Evolutionary conservation across 176 grass and related monocot genomes (phyloP), one percentile per base, ranked within the genome.

Genomic region (Avena insularis): DNA sequence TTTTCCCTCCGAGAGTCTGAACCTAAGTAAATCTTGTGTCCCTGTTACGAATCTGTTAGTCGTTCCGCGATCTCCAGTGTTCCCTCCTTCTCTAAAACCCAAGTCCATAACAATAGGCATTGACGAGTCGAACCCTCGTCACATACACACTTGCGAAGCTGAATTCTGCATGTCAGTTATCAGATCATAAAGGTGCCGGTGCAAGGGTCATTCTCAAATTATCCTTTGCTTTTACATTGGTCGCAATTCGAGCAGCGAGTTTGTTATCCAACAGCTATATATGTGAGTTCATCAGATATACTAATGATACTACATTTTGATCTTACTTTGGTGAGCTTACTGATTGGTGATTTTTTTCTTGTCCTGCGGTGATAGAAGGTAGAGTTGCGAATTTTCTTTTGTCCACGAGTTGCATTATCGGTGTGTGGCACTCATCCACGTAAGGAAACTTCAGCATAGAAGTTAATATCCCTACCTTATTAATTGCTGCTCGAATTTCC

Each of bases 241-340:
- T 95, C 7, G 65, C 59, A 56, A 89, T 98, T 54, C 90, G 96
- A 78, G 96, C 96, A 80, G 92, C 81, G 63, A 98, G 92, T 87
- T 98, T 98, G 76, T 83, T 95, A 83, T 98, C 96, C 29, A 98
- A 98, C 84, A 98, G 96, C 90, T 98, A 94, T 84, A 98, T 98
- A 92, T 94, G 96, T 98, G 87, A 94, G 93, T 92, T 67, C 4
- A 12, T 81, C 78, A 87, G 80, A 86, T 93, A 62, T 84, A 87
- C 17, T 78, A 82, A 36, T 84, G n/a, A 53, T 29, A 69, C 19
- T 60, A 59, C 35, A 77, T 53, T 69, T 79, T 65, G 14, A 21
- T 76, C 29, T 86, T 78, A 13, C 14, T 75, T 59, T 80, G 60
- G 70, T 47, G 31, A 38, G 21, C 60, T 14, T 70, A 46, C 46